Conservation (phyloP, 192 early-diverging fungal species). For the Paraglomus occultum region DNA sequence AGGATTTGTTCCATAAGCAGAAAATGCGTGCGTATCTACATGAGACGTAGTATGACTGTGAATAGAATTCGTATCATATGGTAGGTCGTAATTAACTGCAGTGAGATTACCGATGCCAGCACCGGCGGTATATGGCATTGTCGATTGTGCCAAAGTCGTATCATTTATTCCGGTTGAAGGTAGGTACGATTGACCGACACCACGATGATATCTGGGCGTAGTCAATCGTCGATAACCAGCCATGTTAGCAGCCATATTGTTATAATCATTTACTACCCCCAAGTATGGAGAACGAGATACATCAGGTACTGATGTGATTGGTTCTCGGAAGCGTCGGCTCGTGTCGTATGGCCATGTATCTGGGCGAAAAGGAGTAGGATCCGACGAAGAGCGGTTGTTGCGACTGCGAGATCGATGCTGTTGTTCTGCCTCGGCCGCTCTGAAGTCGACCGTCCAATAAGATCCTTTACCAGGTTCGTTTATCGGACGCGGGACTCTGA, state of each 20-base stretch:
- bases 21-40: conserved; percentile 20
- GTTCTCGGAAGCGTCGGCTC: conserved; percentile 19
- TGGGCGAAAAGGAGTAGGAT: conserved; percentile 25
- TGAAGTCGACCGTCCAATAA: conserved; percentile 73
- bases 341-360: neutral
- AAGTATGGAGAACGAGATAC: conserved; percentile 8
- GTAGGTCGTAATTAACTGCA: conserved; percentile 21
- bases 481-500: conserved; percentile 69
- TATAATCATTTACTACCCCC: conserved; percentile 8
- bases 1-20: conserved; percentile 15
- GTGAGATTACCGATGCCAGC: conserved; percentile 27
- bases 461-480: conserved; percentile 87
- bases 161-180: conserved; percentile 13
- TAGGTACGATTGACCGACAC: conserved; percentile 19
- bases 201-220: neutral
- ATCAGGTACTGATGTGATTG: conserved; percentile 26
- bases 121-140: conserved; percentile 23
- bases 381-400: conserved; percentile 25
- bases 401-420: conserved; percentile 31
- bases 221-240: neutral
- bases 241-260: conserved; percentile 1
- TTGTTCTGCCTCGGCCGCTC: conserved; percentile 28
- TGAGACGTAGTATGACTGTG: conserved; percentile 22
- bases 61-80: conserved; percentile 14
- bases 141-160: conserved; percentile 5